These are phyloP conservation scores for Fraxinus baroniana DNA, from an alignment of 305 asterid species.

Conservation along the genomic window DNA sequence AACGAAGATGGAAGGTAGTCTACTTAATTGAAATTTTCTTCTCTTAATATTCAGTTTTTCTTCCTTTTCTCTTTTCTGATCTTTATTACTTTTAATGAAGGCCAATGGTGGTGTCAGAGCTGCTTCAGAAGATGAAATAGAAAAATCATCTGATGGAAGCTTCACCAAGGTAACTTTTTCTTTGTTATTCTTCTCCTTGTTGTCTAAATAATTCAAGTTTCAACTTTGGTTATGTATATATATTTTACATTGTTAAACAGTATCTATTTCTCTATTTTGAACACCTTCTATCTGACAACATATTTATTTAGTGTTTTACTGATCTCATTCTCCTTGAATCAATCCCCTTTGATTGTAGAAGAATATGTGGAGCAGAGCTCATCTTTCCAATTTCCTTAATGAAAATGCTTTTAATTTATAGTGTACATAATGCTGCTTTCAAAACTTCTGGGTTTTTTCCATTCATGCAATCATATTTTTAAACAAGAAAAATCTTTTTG, in stretches of 20 bases:
- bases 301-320: neutral
- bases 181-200: neutral
- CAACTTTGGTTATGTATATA: neutral
- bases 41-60: slow-evolving; percentile 10
- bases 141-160: slow-evolving; percentile 56
- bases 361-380: neutral
- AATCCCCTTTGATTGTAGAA: neutral
- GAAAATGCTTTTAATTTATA: neutral
- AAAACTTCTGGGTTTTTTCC: neutral
- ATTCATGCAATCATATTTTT: neutral
- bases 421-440: neutral
- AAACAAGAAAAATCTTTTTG: neutral
- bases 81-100: slow-evolving; percentile 36
- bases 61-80: neutral
- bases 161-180: slow-evolving; percentile 55
- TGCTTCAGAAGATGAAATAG: slow-evolving; percentile 42
- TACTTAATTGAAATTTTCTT: slow-evolving; percentile 17
- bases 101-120: slow-evolving; percentile 64
- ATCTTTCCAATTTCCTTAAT: neutral
- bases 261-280: neutral
- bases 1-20: slow-evolving; percentile 66
- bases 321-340: neutral
- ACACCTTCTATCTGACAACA: neutral
- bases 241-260: neutral
- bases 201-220: neutral